Evolutionary conservation across 495 filamentous ascomycete genomes (phyloP), one percentile per base, ranked within the genome.

Genomic region (Penicillium ochrochloron): DNA sequence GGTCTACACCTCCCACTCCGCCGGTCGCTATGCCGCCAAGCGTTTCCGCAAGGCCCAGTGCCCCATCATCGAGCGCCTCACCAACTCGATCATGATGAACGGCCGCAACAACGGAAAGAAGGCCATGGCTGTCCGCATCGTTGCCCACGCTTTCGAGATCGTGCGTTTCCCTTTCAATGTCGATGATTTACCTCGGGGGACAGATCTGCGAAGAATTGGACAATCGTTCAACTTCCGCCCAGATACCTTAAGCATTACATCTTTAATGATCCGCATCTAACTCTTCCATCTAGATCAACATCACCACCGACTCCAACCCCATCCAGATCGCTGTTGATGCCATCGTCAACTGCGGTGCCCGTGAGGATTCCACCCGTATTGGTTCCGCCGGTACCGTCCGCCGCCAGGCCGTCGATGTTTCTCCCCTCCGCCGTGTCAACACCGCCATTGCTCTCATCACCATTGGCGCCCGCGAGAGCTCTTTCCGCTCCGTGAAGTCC

Each of bases 41-140:
- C 90, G 95, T 73, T 99, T 99, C 92, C 90, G 95, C 85, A 99
- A 99, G 89, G 94, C 96, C 77, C 94, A 98, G 89, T 98, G 95
- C 90, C 95, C 95, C 71, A 98, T 99, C 88, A 97, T 99, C 74
- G 95, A 99, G 91, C 94, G 95, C 79, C 90, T 99, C 65, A 98
- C 96, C 85, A 99, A 99, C 89, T 98, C 95, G 29, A 89, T 99
- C 72, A 99, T 99, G 95, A 98, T 98, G 96, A 97, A 99, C 88
- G 95, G 95, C 78, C 96, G 95, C 83, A 99, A 99, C 90, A 98
- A 96, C 91, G 95, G 95, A 83, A 99, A 99, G 90, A 99, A 99
- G 92, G 90, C 98, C 69, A 96, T 96, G 92, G 96, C 95, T 77
- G 93, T 97, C 80, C 93, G 95, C 81, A 99, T 99, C 68, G 94